A percentile compares a stretch with the other conserved stretches of the same genome.
These are phyloP conservation scores for Colletotrichum eremochloae DNA, from an alignment of 2,329 filamentous ascomycete genomes.

Conservation along the genomic window DNA sequence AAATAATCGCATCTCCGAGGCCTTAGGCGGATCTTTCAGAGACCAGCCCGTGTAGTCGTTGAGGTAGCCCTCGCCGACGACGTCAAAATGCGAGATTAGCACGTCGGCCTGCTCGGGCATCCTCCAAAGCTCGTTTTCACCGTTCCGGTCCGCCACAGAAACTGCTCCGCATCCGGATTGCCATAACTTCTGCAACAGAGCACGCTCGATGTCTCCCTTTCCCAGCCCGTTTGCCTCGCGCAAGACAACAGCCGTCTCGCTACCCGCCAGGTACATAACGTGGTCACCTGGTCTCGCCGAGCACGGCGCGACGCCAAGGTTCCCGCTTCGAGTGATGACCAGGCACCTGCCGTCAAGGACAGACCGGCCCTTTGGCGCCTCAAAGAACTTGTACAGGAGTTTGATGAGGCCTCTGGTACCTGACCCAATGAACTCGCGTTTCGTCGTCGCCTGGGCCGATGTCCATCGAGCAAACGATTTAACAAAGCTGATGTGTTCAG, in stretches of 20 bases:
- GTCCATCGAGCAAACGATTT: background rate
- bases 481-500: background rate
- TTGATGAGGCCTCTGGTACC: background rate
- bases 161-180: background rate
- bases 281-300: background rate
- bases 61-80: conserved; percentile 21
- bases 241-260: background rate
- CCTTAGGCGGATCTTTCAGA: background rate
- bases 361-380: background rate
- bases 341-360: conserved; percentile 1
- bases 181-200: background rate
- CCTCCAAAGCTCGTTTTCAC: conserved; percentile 5
- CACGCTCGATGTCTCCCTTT: background rate
- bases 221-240: background rate
- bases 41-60: conserved; percentile 13
- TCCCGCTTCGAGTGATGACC: background rate
- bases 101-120: background rate
- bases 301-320: background rate
- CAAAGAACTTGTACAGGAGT: background rate
- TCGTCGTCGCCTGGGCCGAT: conserved; percentile 1
- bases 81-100: conserved; percentile 10
- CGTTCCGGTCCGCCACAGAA: background rate
- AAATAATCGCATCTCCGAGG: conserved; percentile 1
- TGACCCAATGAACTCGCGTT: conserved; percentile 9
- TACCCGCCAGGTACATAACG: conserved; percentile 1